These are phyloP conservation scores for Eustoma russellianum DNA, from an alignment of 257 asterid species.

Conservation along the genomic window DNA sequence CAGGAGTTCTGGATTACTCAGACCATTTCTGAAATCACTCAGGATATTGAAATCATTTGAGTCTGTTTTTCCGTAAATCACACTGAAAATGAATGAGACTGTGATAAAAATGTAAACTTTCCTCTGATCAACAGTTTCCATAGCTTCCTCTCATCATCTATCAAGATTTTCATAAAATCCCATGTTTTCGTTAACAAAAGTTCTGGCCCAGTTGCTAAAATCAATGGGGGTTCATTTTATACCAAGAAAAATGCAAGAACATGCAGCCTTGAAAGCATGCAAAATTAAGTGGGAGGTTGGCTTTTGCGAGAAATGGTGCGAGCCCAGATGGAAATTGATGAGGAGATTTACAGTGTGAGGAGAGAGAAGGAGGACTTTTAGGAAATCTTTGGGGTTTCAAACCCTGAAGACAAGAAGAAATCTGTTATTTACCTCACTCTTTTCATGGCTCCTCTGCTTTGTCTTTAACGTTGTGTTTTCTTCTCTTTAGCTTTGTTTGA, in stretches of 20 bases:
- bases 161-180: slow-evolving; percentile 17
- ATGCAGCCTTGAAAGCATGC: slow-evolving; percentile 18
- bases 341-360: slow-evolving; percentile 2
- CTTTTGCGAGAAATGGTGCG: slow-evolving; percentile 11
- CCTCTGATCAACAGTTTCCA: slow-evolving; percentile 18
- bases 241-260: slow-evolving; percentile 5
- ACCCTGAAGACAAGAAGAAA: slow-evolving; percentile 25
- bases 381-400: slow-evolving; percentile 26
- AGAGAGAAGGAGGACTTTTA: slow-evolving; percentile 13
- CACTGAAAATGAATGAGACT: slow-evolving; percentile 16
- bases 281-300: slow-evolving; percentile 10
- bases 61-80: slow-evolving; percentile 35
- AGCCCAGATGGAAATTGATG: slow-evolving; percentile 10
- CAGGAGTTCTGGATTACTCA: slow-evolving; percentile 55
- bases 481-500: background rate
- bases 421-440: slow-evolving; percentile 8
- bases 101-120: slow-evolving; percentile 22
- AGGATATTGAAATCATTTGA: slow-evolving; percentile 57
- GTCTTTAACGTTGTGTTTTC: slow-evolving; percentile 5
- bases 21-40: slow-evolving; percentile 45
- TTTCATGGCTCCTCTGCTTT: slow-evolving; percentile 5
- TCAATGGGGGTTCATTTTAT: background rate
- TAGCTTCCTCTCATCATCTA: slow-evolving; percentile 16
- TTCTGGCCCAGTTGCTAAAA: slow-evolving; percentile 12
- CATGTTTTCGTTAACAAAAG: slow-evolving; percentile 4